Evolutionary conservation across 768 basidiomycete genomes (phyloP), one percentile per base, ranked within the genome.

Genomic region (Pulveroboletus sp.): DNA sequence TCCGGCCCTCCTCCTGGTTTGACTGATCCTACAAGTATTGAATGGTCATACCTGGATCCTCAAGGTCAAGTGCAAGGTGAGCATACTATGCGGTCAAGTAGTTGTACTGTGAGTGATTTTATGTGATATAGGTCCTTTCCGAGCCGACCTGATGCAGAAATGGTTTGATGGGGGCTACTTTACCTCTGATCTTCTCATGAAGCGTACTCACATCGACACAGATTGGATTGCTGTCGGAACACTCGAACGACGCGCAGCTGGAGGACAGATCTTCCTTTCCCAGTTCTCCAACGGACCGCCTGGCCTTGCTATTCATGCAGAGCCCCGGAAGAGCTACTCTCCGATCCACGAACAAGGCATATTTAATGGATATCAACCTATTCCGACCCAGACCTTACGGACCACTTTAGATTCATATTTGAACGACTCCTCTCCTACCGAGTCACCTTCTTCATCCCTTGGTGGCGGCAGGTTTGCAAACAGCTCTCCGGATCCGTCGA

Each of bases 121-220:
- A 49, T 53, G 21, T 26, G 17, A 36, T 58, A 17, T 55, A 95
- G 93, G 93, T 50, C 93, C 93, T 6, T 97, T 95, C 76, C 78
- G 78, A 39, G 91, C 90, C 26, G 82, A 86, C 53, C 58, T 87
- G 47, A 95, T 97, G 93, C 93, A 95, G 71, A 89, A 89, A 61
- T 96, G 93, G 93, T 85, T 83, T 63, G 83, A 90, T 44, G 88
- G 87, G 59, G 88, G 89, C 14, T 97, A 94, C 69, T 97, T 97
- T 62, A 73, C 81, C 8, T 73, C 83, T 26, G 84, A 90, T 54
- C 76, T 97, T 24, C 81, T 89, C 31, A 85, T 94, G 81, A 90
- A 86, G 64, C 82, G 93, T 40, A 81, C 79, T n/a, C 75, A 79
- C 54, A 55, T 86, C 45, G 89, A 91, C 62, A 59, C 61, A 11